These are phyloP conservation scores for Fusarium paranaense DNA, from an alignment of 2,329 filamentous ascomycete genomes.

Conservation along the genomic window DNA sequence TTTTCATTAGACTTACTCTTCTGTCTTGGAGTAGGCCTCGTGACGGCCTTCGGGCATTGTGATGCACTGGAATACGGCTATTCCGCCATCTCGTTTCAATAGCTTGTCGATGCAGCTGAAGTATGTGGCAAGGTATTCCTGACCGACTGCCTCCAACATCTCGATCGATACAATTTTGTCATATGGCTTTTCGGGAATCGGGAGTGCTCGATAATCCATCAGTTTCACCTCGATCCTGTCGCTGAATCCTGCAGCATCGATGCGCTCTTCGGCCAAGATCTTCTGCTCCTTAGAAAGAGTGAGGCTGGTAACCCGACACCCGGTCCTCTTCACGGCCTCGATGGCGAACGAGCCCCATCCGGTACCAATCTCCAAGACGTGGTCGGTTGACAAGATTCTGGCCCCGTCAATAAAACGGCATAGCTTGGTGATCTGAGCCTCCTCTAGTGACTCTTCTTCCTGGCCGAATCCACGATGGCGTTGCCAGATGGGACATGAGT, in stretches of 20 bases:
- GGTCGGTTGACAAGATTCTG: constrained; percentile 71
- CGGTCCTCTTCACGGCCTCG: constrained; percentile 72
- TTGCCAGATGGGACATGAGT: constrained; percentile 76
- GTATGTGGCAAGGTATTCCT: constrained; percentile 74
- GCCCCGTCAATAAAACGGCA: constrained; percentile 74
- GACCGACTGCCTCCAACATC: constrained; percentile 81
- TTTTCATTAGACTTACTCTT: constrained; percentile 62
- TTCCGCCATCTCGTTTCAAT: constrained; percentile 73
- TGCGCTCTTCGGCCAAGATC: constrained; percentile 72
- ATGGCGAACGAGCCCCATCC: constrained; percentile 83
- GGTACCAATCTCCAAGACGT: constrained; percentile 80
- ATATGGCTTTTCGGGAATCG: constrained; percentile 64
- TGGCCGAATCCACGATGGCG: neutral
- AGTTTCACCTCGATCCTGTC: constrained; percentile 73
- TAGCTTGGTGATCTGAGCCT: constrained; percentile 76
- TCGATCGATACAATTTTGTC: constrained; percentile 82
- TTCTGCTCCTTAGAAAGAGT: constrained; percentile 79
- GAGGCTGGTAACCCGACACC: constrained; percentile 75
- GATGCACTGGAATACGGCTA: constrained; percentile 81
- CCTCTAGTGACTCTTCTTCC: constrained; percentile 68
- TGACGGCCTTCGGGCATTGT: constrained; percentile 79
- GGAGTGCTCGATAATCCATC: constrained; percentile 75
- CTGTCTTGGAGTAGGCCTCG: constrained; percentile 72
- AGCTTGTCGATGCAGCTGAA: constrained; percentile 73
- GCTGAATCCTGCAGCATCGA: constrained; percentile 68